Percentiles rank a stretch among this genome's conserved stretches.
These are phyloP conservation scores for Macaranga tanarius DNA, from an alignment of 441 rosid genomes.

Conservation along the genomic window DNA sequence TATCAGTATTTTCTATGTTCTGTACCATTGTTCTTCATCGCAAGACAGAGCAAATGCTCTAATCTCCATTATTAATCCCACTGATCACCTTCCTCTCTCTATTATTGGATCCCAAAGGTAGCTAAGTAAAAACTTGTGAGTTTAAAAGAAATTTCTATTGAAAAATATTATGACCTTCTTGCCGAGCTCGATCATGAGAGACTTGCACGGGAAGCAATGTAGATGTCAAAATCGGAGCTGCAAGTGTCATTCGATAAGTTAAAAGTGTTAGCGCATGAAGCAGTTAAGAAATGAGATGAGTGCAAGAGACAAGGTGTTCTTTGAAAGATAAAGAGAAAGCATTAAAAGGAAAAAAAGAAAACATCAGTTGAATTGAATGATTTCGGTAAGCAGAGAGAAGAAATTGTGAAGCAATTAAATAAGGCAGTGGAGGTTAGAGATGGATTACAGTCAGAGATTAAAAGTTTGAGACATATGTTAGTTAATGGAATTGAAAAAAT, in stretches of 20 bases:
- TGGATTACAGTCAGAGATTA: slow-evolving; percentile 64
- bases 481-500: slow-evolving; percentile 93
- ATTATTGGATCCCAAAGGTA: too few species aligned
- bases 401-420: slow-evolving; percentile 43
- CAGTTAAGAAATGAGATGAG: slow-evolving; percentile 78
- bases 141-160: slow-evolving; percentile 43
- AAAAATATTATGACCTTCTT: slow-evolving; percentile 53
- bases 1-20: too few species aligned
- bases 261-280: slow-evolving; percentile 76
- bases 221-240: slow-evolving; percentile 68
- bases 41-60: too few species aligned
- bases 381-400: slow-evolving; percentile 51
- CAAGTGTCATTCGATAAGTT: slow-evolving; percentile 53
- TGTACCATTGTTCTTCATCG: too few species aligned
- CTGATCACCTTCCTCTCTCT: too few species aligned
- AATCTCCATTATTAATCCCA: too few species aligned
- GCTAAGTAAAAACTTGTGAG: slow-evolving; percentile 30
- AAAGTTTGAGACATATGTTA: slow-evolving; percentile 80
- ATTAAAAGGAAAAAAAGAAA: slow-evolving; percentile 41
- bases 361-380: slow-evolving; percentile 45
- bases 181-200: slow-evolving; percentile 85
- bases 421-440: slow-evolving; percentile 53
- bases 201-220: slow-evolving; percentile 64
- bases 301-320: slow-evolving; percentile 57
- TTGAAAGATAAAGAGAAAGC: slow-evolving; percentile 60